Percentiles rank a stretch among this genome's conserved stretches.
Evolutionary conservation across 306 rosid genomes (phyloP).

Genomic region (Vigna unguiculata): DNA sequence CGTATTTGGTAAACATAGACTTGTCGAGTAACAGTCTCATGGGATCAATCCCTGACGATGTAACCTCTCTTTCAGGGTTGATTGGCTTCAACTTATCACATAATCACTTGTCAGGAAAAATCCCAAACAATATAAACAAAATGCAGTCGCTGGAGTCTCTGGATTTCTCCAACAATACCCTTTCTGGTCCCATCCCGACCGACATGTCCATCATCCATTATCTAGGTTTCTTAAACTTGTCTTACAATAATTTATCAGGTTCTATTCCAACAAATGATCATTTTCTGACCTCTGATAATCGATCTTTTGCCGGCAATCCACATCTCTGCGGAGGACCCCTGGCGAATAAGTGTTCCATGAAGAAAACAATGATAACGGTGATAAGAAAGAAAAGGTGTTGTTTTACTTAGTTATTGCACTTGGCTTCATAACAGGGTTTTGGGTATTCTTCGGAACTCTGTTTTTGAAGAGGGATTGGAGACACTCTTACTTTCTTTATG

Average conservation of each 20-base stretch:
- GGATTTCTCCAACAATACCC: slow-evolving; percentile 14
- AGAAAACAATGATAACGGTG: neutral
- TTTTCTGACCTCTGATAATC: neutral
- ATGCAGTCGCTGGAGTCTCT: slow-evolving; percentile 9
- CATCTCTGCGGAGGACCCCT: slow-evolving; percentile 27
- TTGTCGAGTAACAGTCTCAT: slow-evolving; percentile 15
- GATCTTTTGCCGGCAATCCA: neutral
- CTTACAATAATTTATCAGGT: slow-evolving; percentile 20
- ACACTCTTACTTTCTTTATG: slow-evolving; percentile 5
- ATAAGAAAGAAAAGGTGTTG: neutral
- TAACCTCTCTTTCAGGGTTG: neutral
- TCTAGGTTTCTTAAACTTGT: slow-evolving; percentile 11
- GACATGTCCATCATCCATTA: slow-evolving; percentile 2
- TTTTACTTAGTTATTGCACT: slow-evolving; percentile 20
- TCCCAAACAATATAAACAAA: neutral
- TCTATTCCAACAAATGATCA: neutral
- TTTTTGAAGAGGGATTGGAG: slow-evolving; percentile 21
- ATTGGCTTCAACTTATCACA: slow-evolving; percentile 5
- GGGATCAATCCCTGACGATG: neutral
- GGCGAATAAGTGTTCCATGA: neutral
- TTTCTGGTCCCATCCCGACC: slow-evolving; percentile 5
- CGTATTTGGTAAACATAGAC: neutral
- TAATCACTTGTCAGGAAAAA: slow-evolving; percentile 18
- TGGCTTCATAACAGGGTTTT: slow-evolving; percentile 28
- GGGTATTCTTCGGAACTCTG: neutral